Evolutionary conservation across 2,329 filamentous ascomycete genomes (phyloP).

Genomic region (Coniochaeta ligniaria): DNA sequence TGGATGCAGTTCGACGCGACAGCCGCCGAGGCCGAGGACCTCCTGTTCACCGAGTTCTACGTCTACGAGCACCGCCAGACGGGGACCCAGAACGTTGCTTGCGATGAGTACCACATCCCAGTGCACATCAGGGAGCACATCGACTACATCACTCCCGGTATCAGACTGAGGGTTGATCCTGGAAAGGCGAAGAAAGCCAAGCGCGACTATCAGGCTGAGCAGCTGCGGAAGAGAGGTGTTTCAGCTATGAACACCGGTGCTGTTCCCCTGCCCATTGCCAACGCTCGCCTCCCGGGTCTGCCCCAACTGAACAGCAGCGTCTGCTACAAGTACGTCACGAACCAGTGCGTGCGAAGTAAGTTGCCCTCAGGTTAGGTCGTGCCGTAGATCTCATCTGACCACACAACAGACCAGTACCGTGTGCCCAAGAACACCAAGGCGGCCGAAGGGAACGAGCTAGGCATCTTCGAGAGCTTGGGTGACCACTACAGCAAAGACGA

Average conservation of each 20-base stretch:
- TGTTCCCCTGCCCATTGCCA: slow-evolving; percentile 1
- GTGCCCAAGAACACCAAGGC: slow-evolving; percentile 9
- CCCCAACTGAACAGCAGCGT: slow-evolving; percentile 4
- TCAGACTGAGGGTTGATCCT: slow-evolving; percentile 29
- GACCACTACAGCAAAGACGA: slow-evolving; percentile 16
- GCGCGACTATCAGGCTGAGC: slow-evolving; percentile 4
- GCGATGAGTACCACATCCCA: slow-evolving; percentile 39
- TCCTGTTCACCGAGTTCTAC: slow-evolving; percentile 31
- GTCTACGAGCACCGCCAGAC: slow-evolving; percentile 29
- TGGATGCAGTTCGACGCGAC: slow-evolving; percentile 36
- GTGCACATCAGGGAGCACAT: slow-evolving; percentile 35
- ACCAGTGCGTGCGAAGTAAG: slow-evolving; percentile 9
- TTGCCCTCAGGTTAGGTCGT: background rate
- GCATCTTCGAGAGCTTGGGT: slow-evolving; percentile 13
- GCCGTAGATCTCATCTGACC: background rate
- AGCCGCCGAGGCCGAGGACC: slow-evolving; percentile 26
- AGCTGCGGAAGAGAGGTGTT: slow-evolving; percentile 4
- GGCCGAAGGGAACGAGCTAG: slow-evolving; percentile 11
- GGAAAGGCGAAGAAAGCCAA: slow-evolving; percentile 6
- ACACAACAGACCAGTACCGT: slow-evolving; percentile 9
- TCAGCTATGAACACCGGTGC: slow-evolving; percentile 6
- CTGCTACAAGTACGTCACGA: slow-evolving; percentile 10
- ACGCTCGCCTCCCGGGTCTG: background rate
- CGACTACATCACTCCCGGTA: slow-evolving; percentile 47
- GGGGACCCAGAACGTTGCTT: slow-evolving; percentile 27